Evolutionary conservation across 2,329 filamentous ascomycete species (phyloP).

Genomic region (Scedosporium minutisporum): DNA sequence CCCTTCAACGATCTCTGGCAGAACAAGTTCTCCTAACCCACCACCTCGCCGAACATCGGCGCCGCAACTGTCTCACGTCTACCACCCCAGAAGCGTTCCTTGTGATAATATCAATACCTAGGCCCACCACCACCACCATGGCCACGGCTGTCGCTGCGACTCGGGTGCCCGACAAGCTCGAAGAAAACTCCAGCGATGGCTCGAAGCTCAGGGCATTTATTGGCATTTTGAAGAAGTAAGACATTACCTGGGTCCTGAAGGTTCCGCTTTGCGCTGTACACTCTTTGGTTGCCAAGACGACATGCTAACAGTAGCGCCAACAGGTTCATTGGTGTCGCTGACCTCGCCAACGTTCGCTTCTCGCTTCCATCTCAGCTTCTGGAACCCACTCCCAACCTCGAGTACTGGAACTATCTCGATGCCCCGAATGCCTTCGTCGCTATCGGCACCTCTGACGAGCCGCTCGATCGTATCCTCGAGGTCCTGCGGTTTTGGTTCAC

Average conservation of each 20-base stretch:
- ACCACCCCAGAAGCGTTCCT: not conserved
- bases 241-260: not conserved
- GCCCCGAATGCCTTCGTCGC: slow-evolving; percentile 79
- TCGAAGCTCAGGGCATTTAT: slow-evolving; percentile 87
- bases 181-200: slow-evolving; percentile 58
- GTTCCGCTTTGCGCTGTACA: not conserved
- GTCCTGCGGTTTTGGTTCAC: slow-evolving; percentile 97
- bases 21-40: not conserved
- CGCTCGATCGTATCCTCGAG: slow-evolving; percentile 87
- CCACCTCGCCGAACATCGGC: not conserved
- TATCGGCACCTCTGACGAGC: slow-evolving; percentile 82
- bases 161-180: slow-evolving; percentile 14
- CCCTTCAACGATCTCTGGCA: not conserved
- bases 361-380: slow-evolving; percentile 91
- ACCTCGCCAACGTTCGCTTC: slow-evolving; percentile 92
- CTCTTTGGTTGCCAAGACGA: not conserved
- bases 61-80: not conserved
- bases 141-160: slow-evolving; percentile 1
- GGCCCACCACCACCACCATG: not conserved
- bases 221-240: slow-evolving; percentile 78
- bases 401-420: slow-evolving; percentile 99
- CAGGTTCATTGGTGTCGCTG: slow-evolving; percentile 91
- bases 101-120: not conserved
- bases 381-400: slow-evolving; percentile 91
- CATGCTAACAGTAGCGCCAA: not conserved